Evolutionary conservation across 345 rosid genomes (phyloP).

Genomic region (Trapa incisa): DNA sequence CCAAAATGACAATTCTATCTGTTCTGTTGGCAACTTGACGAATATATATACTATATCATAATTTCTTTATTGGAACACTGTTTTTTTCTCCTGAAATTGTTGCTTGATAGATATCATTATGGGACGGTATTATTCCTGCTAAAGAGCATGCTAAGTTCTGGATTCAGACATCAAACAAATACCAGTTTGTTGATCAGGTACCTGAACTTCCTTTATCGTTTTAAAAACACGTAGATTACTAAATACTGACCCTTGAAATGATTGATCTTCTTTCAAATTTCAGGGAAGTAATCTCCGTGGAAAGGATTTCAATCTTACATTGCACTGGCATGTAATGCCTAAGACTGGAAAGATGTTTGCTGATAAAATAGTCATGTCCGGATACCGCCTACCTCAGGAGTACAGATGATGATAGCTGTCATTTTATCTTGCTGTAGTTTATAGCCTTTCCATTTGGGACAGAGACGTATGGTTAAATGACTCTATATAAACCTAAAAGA

Average conservation of each 20-base stretch:
- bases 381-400: conserved; percentile 65
- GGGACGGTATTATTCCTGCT: conserved; percentile 84
- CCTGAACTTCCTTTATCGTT: not conserved
- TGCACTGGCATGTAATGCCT: conserved; percentile 98
- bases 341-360: conserved; percentile 89
- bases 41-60: not conserved
- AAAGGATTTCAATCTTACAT: conserved; percentile 70
- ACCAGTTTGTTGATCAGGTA: conserved; percentile 95
- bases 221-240: not conserved
- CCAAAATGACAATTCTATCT: not conserved
- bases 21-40: not conserved
- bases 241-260: not conserved
- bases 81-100: conserved; percentile 2
- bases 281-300: conserved; percentile 83
- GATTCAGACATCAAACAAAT: conserved; percentile 67
- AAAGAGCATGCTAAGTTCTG: conserved; percentile 77
- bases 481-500: not conserved
- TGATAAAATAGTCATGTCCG: conserved; percentile 58
- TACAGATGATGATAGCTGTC: conserved; percentile 31
- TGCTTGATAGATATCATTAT: conserved; percentile 59
- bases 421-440: conserved; percentile 1
- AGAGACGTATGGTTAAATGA: no score
- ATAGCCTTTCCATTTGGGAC: not conserved
- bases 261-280: conserved; percentile 1
- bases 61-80: not conserved